These are phyloP conservation scores for Sugiyamaella pinicola DNA, from an alignment of 1,139 yeast genomes.

Conservation along the genomic window DNA sequence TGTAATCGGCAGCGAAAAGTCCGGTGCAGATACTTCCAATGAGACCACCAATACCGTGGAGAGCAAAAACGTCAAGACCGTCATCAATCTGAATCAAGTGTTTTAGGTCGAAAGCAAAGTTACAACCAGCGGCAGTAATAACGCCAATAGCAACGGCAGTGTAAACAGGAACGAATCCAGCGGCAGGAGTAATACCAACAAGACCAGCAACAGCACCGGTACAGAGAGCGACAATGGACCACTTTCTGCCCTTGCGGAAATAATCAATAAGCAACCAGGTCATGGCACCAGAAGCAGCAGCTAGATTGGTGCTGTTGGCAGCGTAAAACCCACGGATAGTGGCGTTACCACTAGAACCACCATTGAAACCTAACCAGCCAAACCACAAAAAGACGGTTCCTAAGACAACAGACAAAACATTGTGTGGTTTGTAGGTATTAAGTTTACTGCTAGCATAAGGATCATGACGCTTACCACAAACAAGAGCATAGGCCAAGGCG, in stretches of 20 bases:
- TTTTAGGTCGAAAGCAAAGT: constrained; percentile 83
- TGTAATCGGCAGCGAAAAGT: constrained; percentile 89
- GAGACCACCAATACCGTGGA: constrained; percentile 94
- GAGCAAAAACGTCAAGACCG: constrained; percentile 92
- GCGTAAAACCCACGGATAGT: constrained; percentile 93
- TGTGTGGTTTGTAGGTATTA: constrained; percentile 83
- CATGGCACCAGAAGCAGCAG: constrained; percentile 89
- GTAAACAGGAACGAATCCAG: constrained; percentile 93
- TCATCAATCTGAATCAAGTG: constrained; percentile 76
- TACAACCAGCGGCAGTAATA: constrained; percentile 75
- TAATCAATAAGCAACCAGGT: constrained; percentile 93
- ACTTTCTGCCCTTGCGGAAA: constrained; percentile 83
- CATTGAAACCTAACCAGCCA: constrained; percentile 98
- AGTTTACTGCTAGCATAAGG: constrained; percentile 54
- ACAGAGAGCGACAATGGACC: constrained; percentile 95
- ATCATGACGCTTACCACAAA: constrained; percentile 90
- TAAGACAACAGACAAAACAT: constrained; percentile 70
- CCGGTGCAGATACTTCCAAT: constrained; percentile 85
- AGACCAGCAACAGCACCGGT: constrained; percentile 92
- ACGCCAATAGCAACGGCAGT: constrained; percentile 82
- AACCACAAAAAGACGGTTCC: constrained; percentile 96
- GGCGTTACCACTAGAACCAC: constrained; percentile 94
- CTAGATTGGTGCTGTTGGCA: constrained; percentile 85
- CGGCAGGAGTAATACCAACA: constrained; percentile 96
- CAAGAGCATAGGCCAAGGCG: constrained; percentile 87